Evolutionary conservation across 805 yeast species (phyloP).

Genomic region (Wickerhamiella sergipiensis): DNA sequence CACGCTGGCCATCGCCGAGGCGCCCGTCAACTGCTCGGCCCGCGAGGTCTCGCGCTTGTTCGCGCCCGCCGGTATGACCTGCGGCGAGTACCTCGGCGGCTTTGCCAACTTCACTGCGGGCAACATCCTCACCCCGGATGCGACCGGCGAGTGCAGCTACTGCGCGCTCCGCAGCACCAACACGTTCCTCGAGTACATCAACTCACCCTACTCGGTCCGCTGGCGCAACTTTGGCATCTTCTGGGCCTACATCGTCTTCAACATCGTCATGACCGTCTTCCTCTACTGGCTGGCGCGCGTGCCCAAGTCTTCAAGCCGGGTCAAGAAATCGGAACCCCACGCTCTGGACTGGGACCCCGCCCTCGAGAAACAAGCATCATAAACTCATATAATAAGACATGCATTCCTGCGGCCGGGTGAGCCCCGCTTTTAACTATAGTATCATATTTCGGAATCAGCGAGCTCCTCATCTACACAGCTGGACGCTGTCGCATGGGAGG

Average conservation of each 20-base stretch:
- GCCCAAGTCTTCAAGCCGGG: slow-evolving; percentile 18
- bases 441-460: too few relatives aligned
- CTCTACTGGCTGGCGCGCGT: slow-evolving; percentile 24
- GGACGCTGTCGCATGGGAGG: too few relatives aligned
- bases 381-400: too few relatives aligned
- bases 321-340: slow-evolving; percentile 11
- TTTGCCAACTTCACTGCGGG: slow-evolving; percentile 39
- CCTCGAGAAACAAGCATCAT: too few relatives aligned
- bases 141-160: slow-evolving; percentile 30
- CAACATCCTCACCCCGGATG: slow-evolving; percentile 40
- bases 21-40: slow-evolving; percentile 35
- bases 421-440: too few relatives aligned
- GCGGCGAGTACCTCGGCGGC: slow-evolving; percentile 38
- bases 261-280: slow-evolving; percentile 26
- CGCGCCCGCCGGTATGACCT: slow-evolving; percentile 51
- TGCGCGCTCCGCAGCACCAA: slow-evolving; percentile 30
- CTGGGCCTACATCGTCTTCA: slow-evolving; percentile 44
- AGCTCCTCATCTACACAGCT: too few relatives aligned
- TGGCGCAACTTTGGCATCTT: slow-evolving; percentile 60
- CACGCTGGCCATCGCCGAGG: slow-evolving; percentile 34
- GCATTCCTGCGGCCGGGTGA: too few relatives aligned
- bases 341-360: slow-evolving; percentile 12
- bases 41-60: slow-evolving; percentile 36
- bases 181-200: slow-evolving; percentile 31
- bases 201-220: slow-evolving; percentile 32